Evolutionary conservation across 306 rosid species (phyloP), one percentile per base, ranked within the genome.

Genomic region (Malus orientalis): DNA sequence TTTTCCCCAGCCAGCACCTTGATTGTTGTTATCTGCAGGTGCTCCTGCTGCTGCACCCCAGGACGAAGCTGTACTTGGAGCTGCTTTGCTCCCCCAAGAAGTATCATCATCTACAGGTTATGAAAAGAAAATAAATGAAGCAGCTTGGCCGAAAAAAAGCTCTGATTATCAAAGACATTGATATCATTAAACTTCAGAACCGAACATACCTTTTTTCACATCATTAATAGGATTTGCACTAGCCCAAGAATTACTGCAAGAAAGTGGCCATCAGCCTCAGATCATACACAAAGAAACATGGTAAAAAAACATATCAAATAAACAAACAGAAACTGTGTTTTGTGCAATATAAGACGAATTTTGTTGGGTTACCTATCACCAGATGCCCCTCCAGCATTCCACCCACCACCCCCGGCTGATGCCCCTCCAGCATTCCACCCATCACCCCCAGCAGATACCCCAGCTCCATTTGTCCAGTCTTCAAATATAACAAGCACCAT

Each of bases 381-480:
- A 76, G 93, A 49, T 49, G 55, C 20, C 8, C 55, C 55, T 49
- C 55, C 55, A 49, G 55, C 55, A 49, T 49, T 49, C 55, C 55
- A 49, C 19, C 55, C 55, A 49, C 55, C 55, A 49, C 55, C 55
- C 55, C 55, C 55, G 3, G 20, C 62, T 8, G 27, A 80, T 10
- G 64, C 38, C 53, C 85, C 91, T 51, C 86, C 93, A 75, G 85
- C 58, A 81, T 85, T 83, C 96, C 96, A 89, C 51, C 85, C 88
- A 22, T 82, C 86, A 79, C 87, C 83, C 2, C 82, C 92, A 2
- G 87, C 76, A 23, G 96, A 93, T 3, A 92, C 74, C 79, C 93
- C 97, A 4, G 77, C 84, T 75, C 89, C 95, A 79, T 74, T 78
- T 78, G 80, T 73, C 97, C 97, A 91, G 89, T 90, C 97, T 95